Evolutionary conservation across 768 basidiomycete genomes (phyloP).

Genomic region (Neoboletus magnificus): DNA sequence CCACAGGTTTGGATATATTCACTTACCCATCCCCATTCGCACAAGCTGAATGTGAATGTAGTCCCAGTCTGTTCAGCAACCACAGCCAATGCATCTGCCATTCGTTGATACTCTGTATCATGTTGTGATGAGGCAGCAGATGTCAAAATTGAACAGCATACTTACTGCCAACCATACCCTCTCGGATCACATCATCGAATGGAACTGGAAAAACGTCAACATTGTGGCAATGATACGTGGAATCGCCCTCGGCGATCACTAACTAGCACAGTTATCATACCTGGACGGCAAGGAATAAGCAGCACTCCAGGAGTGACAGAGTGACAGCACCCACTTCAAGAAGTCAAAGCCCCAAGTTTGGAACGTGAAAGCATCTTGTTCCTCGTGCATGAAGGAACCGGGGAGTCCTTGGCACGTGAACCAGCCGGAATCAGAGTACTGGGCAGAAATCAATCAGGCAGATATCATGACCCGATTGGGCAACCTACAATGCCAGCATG

Average conservation of each 20-base stretch:
- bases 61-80: conserved; percentile 46
- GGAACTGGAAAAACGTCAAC: conserved; percentile 39
- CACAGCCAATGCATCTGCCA: conserved; percentile 52
- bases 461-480: background rate
- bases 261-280: conserved; percentile 60
- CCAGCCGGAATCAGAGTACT: conserved; percentile 72
- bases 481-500: conserved; percentile 57
- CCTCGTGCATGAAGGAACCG: conserved; percentile 61
- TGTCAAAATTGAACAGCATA: conserved; percentile 3
- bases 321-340: conserved; percentile 45
- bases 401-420: conserved; percentile 60
- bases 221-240: background rate
- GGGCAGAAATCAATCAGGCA: background rate
- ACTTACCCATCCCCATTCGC: conserved; percentile 65
- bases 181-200: conserved; percentile 50
- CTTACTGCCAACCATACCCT: conserved; percentile 53
- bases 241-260: conserved; percentile 6
- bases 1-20: background rate
- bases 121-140: background rate
- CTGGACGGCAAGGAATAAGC: conserved; percentile 27
- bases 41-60: conserved; percentile 57
- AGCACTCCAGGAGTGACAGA: background rate
- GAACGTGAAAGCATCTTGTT: conserved; percentile 56
- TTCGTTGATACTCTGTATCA: conserved; percentile 51
- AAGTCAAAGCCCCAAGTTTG: conserved; percentile 62